Evolutionary conservation across 2,329 filamentous ascomycete species (phyloP).

Genomic region (Botrytis deweyae): DNA sequence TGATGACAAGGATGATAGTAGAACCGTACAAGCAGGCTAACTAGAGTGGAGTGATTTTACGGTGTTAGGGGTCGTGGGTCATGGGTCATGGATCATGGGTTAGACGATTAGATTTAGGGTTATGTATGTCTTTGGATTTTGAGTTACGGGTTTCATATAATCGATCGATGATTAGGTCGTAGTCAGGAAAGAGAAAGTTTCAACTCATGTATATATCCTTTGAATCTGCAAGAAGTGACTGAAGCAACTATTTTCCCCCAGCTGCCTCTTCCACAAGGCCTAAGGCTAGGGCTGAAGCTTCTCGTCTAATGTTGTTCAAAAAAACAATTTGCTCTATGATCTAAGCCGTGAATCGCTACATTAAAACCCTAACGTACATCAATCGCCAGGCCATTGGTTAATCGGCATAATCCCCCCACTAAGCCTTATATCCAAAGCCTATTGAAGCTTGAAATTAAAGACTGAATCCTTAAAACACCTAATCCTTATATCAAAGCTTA

Average conservation of each 20-base stretch:
- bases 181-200: not conserved
- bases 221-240: not conserved
- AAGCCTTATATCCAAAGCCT: no score
- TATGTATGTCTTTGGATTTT: not conserved
- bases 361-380: no score
- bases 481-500: not conserved
- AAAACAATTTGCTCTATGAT: not conserved
- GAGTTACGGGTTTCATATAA: not conserved
- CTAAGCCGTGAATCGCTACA: not conserved
- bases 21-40: not conserved
- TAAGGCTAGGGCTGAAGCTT: not conserved
- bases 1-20: slow-evolving; percentile 3
- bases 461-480: no score
- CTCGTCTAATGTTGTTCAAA: no score
- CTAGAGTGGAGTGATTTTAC: not conserved
- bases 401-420: no score
- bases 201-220: not conserved
- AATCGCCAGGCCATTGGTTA: no score
- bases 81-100: not conserved
- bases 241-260: not conserved
- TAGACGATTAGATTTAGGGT: not conserved
- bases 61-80: not conserved
- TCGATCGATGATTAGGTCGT: not conserved
- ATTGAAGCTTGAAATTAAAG: no score
- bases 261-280: not conserved